These are phyloP conservation scores for Capronia coronata DNA, from an alignment of 2,329 filamentous ascomycete genomes.

Conservation along the genomic window DNA sequence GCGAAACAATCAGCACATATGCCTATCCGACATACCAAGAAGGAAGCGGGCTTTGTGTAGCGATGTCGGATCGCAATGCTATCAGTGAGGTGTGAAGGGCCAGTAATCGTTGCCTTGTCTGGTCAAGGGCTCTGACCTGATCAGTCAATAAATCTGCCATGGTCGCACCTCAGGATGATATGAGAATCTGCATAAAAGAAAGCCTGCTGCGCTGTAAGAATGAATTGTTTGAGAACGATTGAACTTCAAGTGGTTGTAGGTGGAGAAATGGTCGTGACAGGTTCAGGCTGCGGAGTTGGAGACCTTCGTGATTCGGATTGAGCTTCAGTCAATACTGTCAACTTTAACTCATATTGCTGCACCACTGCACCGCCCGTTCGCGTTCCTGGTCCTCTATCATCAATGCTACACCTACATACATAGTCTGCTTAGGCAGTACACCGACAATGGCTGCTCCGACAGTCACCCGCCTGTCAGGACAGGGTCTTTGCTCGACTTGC, in stretches of 20 bases:
- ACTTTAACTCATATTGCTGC: neutral
- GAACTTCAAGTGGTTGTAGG: neutral
- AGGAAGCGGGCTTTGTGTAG: conserved; percentile 60
- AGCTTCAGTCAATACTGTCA: neutral
- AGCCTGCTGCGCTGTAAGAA: neutral
- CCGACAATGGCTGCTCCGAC: conserved; percentile 22
- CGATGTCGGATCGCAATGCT: conserved; percentile 56
- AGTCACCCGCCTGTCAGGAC: conserved; percentile 16
- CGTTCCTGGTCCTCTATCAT: neutral
- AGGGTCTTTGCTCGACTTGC: conserved; percentile 18
- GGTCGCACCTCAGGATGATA: neutral
- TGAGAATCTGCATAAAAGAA: neutral
- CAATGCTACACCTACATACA: conserved; percentile 1
- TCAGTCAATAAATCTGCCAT: conserved; percentile 38
- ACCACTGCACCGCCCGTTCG: neutral
- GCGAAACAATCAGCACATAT: neutral
- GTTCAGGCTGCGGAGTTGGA: neutral
- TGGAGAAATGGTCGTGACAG: neutral
- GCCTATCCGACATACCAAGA: conserved; percentile 49
- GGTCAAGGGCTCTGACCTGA: conserved; percentile 59
- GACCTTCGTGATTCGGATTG: neutral
- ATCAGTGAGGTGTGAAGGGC: conserved; percentile 63
- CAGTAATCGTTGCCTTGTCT: conserved; percentile 60
- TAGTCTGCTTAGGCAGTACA: conserved; percentile 10
- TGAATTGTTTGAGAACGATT: conserved; percentile 1